phyloP scores from a whole-genome alignment of 2,329 filamentous ascomycete genomes.

The Penicillium sp. region DNA sequence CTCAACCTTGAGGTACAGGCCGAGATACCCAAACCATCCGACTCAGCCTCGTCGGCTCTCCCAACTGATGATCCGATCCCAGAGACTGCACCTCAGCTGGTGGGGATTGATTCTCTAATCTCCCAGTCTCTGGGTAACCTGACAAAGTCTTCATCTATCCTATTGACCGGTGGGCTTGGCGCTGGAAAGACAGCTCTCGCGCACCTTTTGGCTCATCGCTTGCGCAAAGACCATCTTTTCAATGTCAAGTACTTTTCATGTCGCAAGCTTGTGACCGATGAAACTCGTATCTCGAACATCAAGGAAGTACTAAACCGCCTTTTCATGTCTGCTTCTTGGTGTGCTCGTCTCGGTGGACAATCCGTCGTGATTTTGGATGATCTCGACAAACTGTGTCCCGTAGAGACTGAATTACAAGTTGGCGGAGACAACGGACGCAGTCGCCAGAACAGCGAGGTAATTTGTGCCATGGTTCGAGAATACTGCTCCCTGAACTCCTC shows the following conservation, averaged over 20 bases:
- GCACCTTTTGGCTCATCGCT: slow-evolving; percentile 69
- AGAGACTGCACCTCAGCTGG: slow-evolving; percentile 60
- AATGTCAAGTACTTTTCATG: slow-evolving; percentile 86
- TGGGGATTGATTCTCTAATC: slow-evolving; percentile 80
- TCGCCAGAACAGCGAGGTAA: slow-evolving; percentile 84
- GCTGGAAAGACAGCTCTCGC: slow-evolving; percentile 85
- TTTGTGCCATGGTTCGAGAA: slow-evolving; percentile 79
- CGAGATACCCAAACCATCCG: slow-evolving; percentile 66
- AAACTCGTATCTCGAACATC: slow-evolving; percentile 83
- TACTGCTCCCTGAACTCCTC: slow-evolving; percentile 78
- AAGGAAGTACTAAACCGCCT: slow-evolving; percentile 82
- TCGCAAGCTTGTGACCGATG: slow-evolving; percentile 82
- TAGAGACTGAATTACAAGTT: slow-evolving; percentile 90
- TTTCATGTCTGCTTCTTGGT: slow-evolving; percentile 90
- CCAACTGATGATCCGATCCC: slow-evolving; percentile 59
- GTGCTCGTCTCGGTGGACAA: slow-evolving; percentile 78
- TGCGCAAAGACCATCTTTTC: slow-evolving; percentile 73
- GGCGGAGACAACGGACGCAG: slow-evolving; percentile 92
- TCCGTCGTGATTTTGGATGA: slow-evolving; percentile 89
- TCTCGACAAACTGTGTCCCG: slow-evolving; percentile 86
- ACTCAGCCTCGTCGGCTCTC: slow-evolving; percentile 37
- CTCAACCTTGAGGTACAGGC: slow-evolving; percentile 73
- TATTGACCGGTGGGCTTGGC: slow-evolving; percentile 85
- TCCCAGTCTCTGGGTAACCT: slow-evolving; percentile 73
- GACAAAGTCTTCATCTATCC: slow-evolving; percentile 80